Evolutionary conservation across 768 basidiomycete genomes (phyloP).

Genomic region (Naematelia encephala): DNA sequence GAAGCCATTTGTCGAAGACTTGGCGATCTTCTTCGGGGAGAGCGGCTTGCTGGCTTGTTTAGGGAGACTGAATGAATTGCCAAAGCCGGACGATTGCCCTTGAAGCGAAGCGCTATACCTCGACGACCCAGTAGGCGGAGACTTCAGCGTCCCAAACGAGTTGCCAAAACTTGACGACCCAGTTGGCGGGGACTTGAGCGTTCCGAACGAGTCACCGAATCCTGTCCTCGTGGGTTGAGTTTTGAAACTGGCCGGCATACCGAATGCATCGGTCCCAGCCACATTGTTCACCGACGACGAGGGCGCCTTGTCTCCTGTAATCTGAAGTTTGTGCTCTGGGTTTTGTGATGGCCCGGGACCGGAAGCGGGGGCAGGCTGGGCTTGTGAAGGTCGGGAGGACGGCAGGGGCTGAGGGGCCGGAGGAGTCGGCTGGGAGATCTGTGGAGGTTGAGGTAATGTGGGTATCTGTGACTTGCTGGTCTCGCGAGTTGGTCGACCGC

Average conservation of each 20-base stretch:
- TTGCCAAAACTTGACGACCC: conserved; percentile 24
- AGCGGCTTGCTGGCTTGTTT: neutral
- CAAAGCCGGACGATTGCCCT: conserved; percentile 11
- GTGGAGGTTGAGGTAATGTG: conserved; percentile 18
- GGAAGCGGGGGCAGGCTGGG: conserved; percentile 4
- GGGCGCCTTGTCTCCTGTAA: conserved; percentile 26
- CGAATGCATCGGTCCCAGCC: conserved; percentile 32
- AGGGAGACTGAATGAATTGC: conserved; percentile 19
- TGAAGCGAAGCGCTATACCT: conserved; percentile 30
- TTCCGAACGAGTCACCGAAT: conserved; percentile 37
- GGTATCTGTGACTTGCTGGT: conserved; percentile 17
- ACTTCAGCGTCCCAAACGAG: conserved; percentile 19
- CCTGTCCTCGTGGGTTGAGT: conserved; percentile 4
- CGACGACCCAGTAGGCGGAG: conserved; percentile 6
- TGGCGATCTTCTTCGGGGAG: conserved; percentile 4
- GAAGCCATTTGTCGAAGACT: neutral
- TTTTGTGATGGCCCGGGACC: neutral
- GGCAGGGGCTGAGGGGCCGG: too few relatives aligned
- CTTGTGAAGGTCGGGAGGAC: too few relatives aligned
- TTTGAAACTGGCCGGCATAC: conserved; percentile 23
- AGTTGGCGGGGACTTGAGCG: conserved; percentile 2
- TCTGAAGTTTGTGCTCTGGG: conserved; percentile 14
- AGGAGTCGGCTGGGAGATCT: neutral
- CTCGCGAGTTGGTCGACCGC: conserved; percentile 45
- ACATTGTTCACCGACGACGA: neutral